A percentile compares a stretch with the other conserved stretches of the same genome.
phyloP scores from a whole-genome alignment of 352 stramenopile genomes.

The Phytophthora chlamydospora region DNA sequence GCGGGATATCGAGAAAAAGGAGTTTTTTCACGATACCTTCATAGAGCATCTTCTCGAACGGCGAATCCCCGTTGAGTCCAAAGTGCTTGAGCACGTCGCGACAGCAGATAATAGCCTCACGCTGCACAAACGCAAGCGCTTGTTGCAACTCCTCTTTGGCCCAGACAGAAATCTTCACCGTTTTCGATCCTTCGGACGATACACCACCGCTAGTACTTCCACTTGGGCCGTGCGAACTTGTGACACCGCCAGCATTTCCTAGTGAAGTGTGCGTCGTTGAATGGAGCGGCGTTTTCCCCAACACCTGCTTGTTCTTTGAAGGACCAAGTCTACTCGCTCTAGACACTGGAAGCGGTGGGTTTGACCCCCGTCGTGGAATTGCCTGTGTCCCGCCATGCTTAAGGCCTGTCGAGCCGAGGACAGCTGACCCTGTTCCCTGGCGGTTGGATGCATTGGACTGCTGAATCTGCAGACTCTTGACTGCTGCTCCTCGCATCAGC shows the following conservation, averaged over 20 bases:
- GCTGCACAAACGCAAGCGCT: conserved; percentile 75
- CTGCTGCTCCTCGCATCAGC: conserved; percentile 74
- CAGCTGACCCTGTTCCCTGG: conserved; percentile 37
- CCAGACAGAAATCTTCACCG: conserved; percentile 69
- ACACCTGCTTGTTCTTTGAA: conserved; percentile 44
- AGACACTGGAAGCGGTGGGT: conserved; percentile 34
- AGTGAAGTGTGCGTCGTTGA: conserved; percentile 12
- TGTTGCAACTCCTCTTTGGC: conserved; percentile 87
- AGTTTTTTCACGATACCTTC: conserved; percentile 83
- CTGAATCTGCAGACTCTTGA: conserved; percentile 89
- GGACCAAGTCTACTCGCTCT: conserved; percentile 33
- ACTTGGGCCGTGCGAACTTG: conserved; percentile 13
- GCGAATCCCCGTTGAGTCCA: conserved; percentile 59
- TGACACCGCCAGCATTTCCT: conserved; percentile 14
- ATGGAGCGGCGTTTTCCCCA: conserved; percentile 28
- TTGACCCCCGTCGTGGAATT: conserved; percentile 56
- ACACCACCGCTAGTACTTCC: conserved; percentile 10
- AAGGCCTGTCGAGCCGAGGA: conserved; percentile 43
- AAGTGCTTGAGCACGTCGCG: conserved; percentile 78
- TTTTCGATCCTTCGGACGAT: conserved; percentile 44
- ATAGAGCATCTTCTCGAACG: conserved; percentile 84
- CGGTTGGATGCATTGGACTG: conserved; percentile 57
- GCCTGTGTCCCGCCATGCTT: conserved; percentile 59
- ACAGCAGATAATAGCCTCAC: conserved; percentile 73
- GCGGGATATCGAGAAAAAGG: conserved; percentile 81